These are phyloP conservation scores for Senna siamea DNA, from an alignment of 306 rosid genomes.

Conservation along the genomic window DNA sequence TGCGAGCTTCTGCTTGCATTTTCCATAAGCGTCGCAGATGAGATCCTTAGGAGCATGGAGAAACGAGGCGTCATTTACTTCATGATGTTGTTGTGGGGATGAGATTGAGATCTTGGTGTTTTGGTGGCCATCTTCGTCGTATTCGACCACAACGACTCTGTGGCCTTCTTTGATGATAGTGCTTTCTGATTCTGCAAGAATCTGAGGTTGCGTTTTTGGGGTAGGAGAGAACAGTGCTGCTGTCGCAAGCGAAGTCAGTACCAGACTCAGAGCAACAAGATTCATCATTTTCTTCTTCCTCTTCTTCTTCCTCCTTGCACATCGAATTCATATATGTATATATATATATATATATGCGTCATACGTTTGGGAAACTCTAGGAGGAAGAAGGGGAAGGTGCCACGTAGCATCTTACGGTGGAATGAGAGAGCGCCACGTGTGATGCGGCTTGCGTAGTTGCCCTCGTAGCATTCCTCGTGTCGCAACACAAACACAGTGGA, in stretches of 20 bases:
- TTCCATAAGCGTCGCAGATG: slow-evolving; percentile 71
- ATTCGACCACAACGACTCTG: slow-evolving; percentile 68
- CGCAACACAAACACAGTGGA: background rate
- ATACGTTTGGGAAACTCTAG: no score
- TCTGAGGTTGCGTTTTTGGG: slow-evolving; percentile 8
- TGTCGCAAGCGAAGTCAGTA: slow-evolving; percentile 56
- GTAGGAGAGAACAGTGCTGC: slow-evolving; percentile 60
- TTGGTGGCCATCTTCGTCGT: slow-evolving; percentile 54
- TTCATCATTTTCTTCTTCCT: slow-evolving; percentile 74
- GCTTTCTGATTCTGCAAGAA: slow-evolving; percentile 25
- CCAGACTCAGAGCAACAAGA: slow-evolving; percentile 51
- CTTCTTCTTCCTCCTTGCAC: no score
- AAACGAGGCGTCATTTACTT: background rate
- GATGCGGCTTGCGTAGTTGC: background rate
- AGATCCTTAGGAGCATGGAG: slow-evolving; percentile 50
- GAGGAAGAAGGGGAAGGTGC: background rate
- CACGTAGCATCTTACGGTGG: slow-evolving; percentile 15
- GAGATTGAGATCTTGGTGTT: slow-evolving; percentile 75
- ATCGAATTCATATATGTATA: no score
- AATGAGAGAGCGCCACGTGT: slow-evolving; percentile 32
- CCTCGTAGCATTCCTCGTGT: slow-evolving; percentile 41
- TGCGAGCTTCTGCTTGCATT: slow-evolving; percentile 62
- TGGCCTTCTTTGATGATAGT: slow-evolving; percentile 67
- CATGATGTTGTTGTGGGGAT: no score
- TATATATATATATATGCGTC: no score